Evolutionary conservation across 768 basidiomycete genomes (phyloP), one percentile per base, ranked within the genome.

Genomic region (Macrolepiota dolichaula): DNA sequence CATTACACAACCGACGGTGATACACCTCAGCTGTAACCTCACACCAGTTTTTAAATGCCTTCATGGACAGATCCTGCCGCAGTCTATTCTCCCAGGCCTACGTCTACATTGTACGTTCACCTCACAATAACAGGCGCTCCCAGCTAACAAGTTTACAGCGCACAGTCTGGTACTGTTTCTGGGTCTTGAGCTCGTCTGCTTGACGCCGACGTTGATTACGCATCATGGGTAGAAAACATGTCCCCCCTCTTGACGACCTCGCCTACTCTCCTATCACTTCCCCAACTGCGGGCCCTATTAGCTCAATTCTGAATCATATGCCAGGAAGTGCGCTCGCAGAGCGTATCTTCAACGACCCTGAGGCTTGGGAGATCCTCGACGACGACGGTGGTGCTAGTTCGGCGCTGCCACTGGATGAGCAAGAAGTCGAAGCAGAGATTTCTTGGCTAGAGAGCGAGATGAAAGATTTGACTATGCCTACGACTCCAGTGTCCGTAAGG

Each of bases 251-350:
- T 11, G 55, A 56, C 44, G n/a, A 46, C 17, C 55, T 38, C 11
- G 46, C 29, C 55, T 42, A 56, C 40, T 35, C 55, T 13, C 55
- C 55, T 22, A 56, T 56, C 17, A 29, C 25, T 17, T 56, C 55
- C 5, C 55, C 55, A 24, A 42, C 24, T 2, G 4, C 38, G 1
- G 13, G 5, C 3, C 17, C 38, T 5, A 17, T 15, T 25, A 56
- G 42, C 32, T 3, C 9, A 11, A 19, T 32, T 0, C 32, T 47
- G 1, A 32, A 37, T 27, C 35, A 2, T 5, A 29, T 74, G 19
- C 77, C 76, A 19, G 72, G 72, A n/a, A 77, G 72, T 55, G 76
- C 76, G 11, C 68, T 78, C 29, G 77, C 77, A 57, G 77, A 78
- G 64, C 72, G 68, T 54, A 79, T 78, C 51, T 77, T 78, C 65